These are phyloP conservation scores for Rhodamnia rubescens DNA, from an alignment of 345 rosid species.

Conservation along the genomic window DNA sequence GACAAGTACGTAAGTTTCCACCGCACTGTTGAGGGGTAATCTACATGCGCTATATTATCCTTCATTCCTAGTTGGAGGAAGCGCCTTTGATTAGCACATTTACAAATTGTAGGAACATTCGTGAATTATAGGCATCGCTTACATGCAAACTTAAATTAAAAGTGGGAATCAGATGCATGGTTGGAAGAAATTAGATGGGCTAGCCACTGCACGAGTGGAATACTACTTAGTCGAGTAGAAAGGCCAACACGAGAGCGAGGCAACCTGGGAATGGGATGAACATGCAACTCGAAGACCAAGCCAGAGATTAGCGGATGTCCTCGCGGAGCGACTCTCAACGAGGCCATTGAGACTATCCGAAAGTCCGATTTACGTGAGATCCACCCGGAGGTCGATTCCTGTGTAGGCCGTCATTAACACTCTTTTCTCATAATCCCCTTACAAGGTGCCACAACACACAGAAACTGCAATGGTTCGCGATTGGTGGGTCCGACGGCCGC, in stretches of 20 bases:
- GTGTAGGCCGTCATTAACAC: background rate
- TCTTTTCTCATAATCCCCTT: background rate
- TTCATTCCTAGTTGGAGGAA: background rate
- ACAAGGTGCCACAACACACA: background rate
- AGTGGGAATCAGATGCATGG: background rate
- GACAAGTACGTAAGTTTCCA: background rate
- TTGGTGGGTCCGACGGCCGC: background rate
- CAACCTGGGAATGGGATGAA: slow-evolving; percentile 4
- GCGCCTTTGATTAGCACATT: background rate
- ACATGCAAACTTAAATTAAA: background rate
- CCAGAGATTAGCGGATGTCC: background rate
- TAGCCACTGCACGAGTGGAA: slow-evolving; percentile 3
- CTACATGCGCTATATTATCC: background rate
- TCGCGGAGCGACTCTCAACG: background rate
- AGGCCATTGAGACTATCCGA: background rate
- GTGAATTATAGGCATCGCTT: background rate
- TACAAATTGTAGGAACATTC: background rate
- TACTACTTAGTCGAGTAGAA: slow-evolving; percentile 11
- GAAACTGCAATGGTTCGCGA: background rate
- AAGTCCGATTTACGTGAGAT: background rate
- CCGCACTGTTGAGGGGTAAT: background rate
- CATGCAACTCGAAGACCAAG: background rate
- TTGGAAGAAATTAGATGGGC: background rate
- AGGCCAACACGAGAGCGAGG: slow-evolving; percentile 7
- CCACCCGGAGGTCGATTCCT: background rate